Evolutionary conservation across 352 stramenopile genomes (phyloP).

Genomic region (Phytopythium boreale): DNA sequence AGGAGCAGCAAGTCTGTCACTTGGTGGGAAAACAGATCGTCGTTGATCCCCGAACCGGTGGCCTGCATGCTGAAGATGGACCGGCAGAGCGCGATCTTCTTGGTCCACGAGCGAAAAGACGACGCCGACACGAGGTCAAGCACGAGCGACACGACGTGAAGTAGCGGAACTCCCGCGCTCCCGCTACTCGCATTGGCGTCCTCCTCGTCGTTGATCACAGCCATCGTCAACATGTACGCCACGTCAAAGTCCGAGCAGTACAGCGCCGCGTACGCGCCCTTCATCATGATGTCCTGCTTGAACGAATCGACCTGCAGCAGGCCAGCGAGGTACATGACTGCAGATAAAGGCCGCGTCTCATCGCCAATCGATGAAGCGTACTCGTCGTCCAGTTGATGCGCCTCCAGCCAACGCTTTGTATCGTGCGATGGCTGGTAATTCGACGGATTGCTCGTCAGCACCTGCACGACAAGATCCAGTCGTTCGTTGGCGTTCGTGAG

Average conservation of each 20-base stretch:
- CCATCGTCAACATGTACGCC: conserved; percentile 40
- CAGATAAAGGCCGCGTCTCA: conserved; percentile 29
- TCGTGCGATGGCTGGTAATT: conserved; percentile 52
- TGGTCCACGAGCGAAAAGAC: conserved; percentile 56
- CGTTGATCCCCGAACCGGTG: conserved; percentile 1
- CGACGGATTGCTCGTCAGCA: conserved; percentile 63
- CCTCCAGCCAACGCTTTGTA: conserved; percentile 40
- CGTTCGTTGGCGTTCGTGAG: conserved; percentile 17
- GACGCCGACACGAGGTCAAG: conserved; percentile 62
- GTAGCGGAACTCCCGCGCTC: conserved; percentile 23
- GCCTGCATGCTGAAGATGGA: conserved; percentile 27
- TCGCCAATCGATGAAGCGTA: conserved; percentile 4
- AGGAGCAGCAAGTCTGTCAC: conserved; percentile 46
- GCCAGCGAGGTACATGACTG: conserved; percentile 45
- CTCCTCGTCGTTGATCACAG: conserved; percentile 28
- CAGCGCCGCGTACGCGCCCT: conserved; percentile 61
- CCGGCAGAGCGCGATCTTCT: conserved; percentile 48
- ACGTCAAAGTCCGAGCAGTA: conserved; percentile 70
- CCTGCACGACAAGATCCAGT: conserved; percentile 39
- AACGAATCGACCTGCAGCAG: conserved; percentile 40
- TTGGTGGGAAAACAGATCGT: conserved; percentile 43
- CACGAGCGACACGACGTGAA: conserved; percentile 58
- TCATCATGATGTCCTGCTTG: conserved; percentile 51
- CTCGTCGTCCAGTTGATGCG: conserved; percentile 13
- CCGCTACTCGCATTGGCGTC: conserved; percentile 8